Percentiles rank a stretch among this genome's conserved stretches.
These are phyloP conservation scores for Mollisiaceae sp. DNA, from an alignment of 2,329 filamentous ascomycete species.

Conservation along the genomic window DNA sequence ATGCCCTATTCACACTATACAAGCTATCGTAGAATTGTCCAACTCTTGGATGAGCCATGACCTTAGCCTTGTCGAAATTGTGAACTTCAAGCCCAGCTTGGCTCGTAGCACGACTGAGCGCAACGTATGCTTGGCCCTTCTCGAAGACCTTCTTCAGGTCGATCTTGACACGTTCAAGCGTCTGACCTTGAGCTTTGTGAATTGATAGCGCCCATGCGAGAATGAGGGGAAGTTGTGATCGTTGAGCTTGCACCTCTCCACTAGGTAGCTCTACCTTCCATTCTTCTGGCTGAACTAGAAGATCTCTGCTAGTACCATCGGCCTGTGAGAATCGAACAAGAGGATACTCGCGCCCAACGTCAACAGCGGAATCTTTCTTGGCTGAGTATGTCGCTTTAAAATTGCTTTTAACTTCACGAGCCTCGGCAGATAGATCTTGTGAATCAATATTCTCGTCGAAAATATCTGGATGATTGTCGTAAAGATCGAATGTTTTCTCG, in stretches of 20 bases:
- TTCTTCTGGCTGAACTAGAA: conserved; percentile 84
- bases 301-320: conserved; percentile 75
- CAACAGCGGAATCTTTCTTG: conserved; percentile 44
- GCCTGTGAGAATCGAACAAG: conserved; percentile 82
- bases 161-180: conserved; percentile 85
- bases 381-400: conserved; percentile 49
- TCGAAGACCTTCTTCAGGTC: conserved; percentile 93
- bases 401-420: conserved; percentile 47
- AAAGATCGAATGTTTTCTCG: conserved; percentile 63
- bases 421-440: conserved; percentile 43
- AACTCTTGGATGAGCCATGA: conserved; percentile 92
- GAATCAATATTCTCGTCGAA: conserved; percentile 55
- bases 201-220: conserved; percentile 97
- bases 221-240: conserved; percentile 83
- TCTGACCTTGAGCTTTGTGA: conserved; percentile 97
- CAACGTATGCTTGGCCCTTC: conserved; percentile 97
- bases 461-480: conserved; percentile 61
- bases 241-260: conserved; percentile 89
- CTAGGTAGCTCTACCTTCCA: conserved; percentile 99
- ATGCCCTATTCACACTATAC: conserved; percentile 68
- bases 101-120: conserved; percentile 87
- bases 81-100: conserved; percentile 88
- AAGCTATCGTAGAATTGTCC: conserved; percentile 84
- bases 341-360: conserved; percentile 69
- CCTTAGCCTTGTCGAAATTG: conserved; percentile 86